Evolutionary conservation across 2,329 filamentous ascomycete genomes (phyloP).

Genomic region (Penicillium palitans): DNA sequence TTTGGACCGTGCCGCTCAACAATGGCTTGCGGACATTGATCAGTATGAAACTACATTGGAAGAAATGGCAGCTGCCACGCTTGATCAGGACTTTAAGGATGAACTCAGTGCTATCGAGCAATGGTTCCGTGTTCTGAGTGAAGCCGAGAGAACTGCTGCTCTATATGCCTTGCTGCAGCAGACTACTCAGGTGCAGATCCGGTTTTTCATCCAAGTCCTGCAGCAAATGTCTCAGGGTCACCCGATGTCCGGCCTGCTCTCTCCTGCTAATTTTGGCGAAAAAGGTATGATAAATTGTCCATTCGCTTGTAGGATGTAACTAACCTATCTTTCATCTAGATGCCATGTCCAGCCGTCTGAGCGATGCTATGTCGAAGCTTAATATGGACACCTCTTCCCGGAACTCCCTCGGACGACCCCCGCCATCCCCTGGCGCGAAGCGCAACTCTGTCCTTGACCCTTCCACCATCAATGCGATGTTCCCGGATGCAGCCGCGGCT

Average conservation of each 20-base stretch:
- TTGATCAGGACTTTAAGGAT: conserved; percentile 99
- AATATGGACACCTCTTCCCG: conserved; percentile 76
- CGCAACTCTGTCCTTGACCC: conserved; percentile 92
- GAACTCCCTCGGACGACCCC: conserved; percentile 80
- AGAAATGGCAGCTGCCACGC: conserved; percentile 97
- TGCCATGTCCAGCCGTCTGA: conserved; percentile 93
- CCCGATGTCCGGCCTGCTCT: conserved; percentile 92
- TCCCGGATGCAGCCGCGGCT: conserved; percentile 95
- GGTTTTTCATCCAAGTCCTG: conserved; percentile 97
- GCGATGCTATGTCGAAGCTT: conserved; percentile 94
- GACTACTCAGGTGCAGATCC: conserved; percentile 97
- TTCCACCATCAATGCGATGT: conserved; percentile 97
- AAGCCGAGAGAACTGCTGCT: conserved; percentile 92
- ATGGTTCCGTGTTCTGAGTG: conserved; percentile 97
- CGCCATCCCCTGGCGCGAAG: conserved; percentile 75
- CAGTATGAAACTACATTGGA: conserved; percentile 98
- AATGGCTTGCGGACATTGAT: conserved; percentile 99
- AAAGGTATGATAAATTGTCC: conserved; percentile 65
- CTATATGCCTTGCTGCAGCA: conserved; percentile 95
- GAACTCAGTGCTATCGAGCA: conserved; percentile 98
- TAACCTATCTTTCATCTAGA: conserved; percentile 55
- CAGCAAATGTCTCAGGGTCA: conserved; percentile 99
- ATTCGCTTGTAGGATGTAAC: background rate
- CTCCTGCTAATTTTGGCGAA: conserved; percentile 87
- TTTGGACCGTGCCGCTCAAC: conserved; percentile 90